phyloP scores from a whole-genome alignment of 2,329 filamentous ascomycete species.

The Colletotrichum noveboracense region DNA sequence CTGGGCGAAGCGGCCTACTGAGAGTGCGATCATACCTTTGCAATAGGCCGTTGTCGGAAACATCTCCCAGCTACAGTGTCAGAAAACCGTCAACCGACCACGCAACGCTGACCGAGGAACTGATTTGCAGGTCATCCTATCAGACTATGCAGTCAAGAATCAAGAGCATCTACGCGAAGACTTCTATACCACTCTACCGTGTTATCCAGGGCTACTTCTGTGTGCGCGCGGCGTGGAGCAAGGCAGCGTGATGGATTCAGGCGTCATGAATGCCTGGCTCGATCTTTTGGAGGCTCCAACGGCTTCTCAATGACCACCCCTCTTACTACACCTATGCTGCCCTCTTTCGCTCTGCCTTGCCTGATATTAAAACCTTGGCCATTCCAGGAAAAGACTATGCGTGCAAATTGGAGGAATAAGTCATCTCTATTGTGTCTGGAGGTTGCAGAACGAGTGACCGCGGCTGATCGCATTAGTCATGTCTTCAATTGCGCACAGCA shows the following conservation, averaged over 20 bases:
- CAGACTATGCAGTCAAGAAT: not conserved
- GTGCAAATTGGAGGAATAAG: not conserved
- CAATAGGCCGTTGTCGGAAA: not conserved
- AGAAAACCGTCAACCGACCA: not conserved
- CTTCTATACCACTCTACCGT: not conserved
- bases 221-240: not conserved
- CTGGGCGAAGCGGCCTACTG: not conserved
- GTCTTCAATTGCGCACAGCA: not conserved
- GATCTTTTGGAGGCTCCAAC: not conserved
- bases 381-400: not conserved
- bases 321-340: not conserved
- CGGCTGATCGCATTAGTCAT: not conserved
- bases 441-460: not conserved
- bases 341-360: not conserved
- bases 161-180: not conserved
- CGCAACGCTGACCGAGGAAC: not conserved
- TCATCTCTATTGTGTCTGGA: not conserved
- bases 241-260: not conserved
- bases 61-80: not conserved
- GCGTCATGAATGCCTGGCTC: not conserved
- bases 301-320: not conserved
- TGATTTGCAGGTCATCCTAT: not conserved
- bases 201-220: not conserved
- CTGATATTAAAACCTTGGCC: not conserved
- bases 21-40: not conserved